phyloP scores from a whole-genome alignment of 257 asterid genomes.

The Rubia yunnanensis region DNA sequence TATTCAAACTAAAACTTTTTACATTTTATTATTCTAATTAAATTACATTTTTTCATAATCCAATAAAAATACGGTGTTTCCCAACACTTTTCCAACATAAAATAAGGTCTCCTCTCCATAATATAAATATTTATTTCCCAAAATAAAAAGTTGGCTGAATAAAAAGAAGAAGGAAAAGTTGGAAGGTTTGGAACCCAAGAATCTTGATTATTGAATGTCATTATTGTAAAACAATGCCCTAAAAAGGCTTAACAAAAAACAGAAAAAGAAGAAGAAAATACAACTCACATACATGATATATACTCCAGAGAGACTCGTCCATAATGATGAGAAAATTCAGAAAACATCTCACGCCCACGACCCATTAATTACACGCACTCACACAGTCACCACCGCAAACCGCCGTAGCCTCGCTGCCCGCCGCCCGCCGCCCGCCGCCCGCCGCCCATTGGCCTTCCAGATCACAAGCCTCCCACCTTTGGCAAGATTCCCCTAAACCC shows the following conservation, averaged over 20 bases:
- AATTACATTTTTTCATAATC: too few relatives aligned
- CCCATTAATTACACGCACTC: conserved; percentile 5
- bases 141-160: neutral
- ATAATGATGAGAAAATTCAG: conserved; percentile 15
- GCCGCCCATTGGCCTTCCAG: conserved; percentile 23
- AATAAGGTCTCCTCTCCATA: neutral
- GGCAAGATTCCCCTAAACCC: conserved; percentile 17
- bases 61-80: too few relatives aligned
- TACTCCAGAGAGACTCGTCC: conserved; percentile 1
- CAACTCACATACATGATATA: neutral
- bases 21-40: too few relatives aligned
- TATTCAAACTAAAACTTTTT: too few relatives aligned
- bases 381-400: conserved; percentile 28
- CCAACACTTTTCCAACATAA: too few relatives aligned
- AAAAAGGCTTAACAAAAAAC: neutral
- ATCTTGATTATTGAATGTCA: neutral
- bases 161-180: neutral
- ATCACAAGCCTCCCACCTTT: conserved; percentile 26
- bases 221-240: neutral
- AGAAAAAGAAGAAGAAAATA: neutral
- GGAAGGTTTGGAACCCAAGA: neutral
- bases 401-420: conserved; percentile 22
- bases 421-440: neutral
- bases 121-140: neutral
- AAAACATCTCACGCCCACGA: conserved; percentile 28